Conservation (phyloP, 2,329 filamentous ascomycete genomes). For the Sphaerulina musiva region DNA sequence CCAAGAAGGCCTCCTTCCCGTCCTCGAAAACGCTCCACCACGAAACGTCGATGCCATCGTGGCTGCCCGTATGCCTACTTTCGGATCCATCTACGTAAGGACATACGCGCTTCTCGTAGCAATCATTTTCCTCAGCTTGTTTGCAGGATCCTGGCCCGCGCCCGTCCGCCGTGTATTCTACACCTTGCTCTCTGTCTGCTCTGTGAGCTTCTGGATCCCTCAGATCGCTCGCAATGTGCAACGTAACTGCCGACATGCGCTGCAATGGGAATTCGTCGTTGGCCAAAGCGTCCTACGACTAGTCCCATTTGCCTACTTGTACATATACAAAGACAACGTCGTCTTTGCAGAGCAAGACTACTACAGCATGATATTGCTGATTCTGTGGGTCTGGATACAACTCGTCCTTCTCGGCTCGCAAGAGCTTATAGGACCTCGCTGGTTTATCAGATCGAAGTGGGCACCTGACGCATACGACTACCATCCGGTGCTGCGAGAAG, state of each 20-base stretch:
- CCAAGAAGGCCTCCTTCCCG: conserved; percentile 43
- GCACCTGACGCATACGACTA: conserved; percentile 79
- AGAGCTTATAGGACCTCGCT: conserved; percentile 79
- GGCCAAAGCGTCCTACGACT: conserved; percentile 76
- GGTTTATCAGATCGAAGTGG: conserved; percentile 67
- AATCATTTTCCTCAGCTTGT: conserved; percentile 53
- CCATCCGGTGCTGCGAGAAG: conserved; percentile 79
- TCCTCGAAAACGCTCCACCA: conserved; percentile 36
- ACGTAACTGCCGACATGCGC: conserved; percentile 82
- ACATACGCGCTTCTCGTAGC: conserved; percentile 56
- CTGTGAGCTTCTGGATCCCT: conserved; percentile 85
- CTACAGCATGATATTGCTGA: conserved; percentile 57
- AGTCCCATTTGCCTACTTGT: conserved; percentile 79
- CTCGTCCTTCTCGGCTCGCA: conserved; percentile 71
- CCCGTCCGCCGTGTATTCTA: conserved; percentile 50
- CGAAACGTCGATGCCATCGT: conserved; percentile 14
- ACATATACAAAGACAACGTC: conserved; percentile 69
- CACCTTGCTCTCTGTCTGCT: conserved; percentile 61
- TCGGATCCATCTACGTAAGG: conserved; percentile 54
- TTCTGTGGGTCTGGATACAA: conserved; percentile 82
- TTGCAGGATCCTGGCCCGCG: conserved; percentile 52
- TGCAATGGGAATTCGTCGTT: conserved; percentile 85
- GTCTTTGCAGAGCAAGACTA: conserved; percentile 67
- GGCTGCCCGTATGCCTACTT: conserved; percentile 29
- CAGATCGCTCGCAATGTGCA: conserved; percentile 87